These are phyloP conservation scores for Sporothrix schenckii DNA, from an alignment of 2,329 filamentous ascomycete genomes.

Conservation along the genomic window DNA sequence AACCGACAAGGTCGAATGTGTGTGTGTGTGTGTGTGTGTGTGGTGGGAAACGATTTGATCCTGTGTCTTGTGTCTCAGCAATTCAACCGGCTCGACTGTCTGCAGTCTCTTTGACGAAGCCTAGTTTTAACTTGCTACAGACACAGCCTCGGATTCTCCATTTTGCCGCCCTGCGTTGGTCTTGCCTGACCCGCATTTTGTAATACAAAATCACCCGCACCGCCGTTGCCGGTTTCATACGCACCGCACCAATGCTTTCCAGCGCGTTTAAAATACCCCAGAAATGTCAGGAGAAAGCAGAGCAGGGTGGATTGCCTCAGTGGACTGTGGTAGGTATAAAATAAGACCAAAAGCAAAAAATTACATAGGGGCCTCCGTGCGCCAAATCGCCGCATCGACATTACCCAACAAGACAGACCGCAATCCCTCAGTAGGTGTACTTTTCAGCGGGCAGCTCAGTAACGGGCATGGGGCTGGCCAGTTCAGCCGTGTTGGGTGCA, in stretches of 20 bases:
- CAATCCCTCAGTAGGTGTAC: conserved; percentile 21
- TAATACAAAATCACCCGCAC: neutral
- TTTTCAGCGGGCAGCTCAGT: conserved; percentile 30
- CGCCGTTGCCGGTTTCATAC: neutral
- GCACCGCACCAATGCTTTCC: neutral
- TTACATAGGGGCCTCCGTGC: neutral
- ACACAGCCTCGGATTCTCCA: neutral
- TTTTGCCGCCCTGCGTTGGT: neutral
- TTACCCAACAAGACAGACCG: no score
- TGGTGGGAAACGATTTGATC: no score
- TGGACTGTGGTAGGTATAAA: neutral
- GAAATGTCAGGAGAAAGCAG: neutral
- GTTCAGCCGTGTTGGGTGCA: conserved; percentile 17
- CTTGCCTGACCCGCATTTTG: neutral
- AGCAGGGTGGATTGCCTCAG: neutral
- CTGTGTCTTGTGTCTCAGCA: no score
- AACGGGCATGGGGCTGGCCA: conserved; percentile 9
- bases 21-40: no score
- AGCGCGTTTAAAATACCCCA: neutral
- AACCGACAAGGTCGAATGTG: neutral
- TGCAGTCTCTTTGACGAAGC: no score
- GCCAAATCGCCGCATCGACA: no score
- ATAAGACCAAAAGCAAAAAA: neutral
- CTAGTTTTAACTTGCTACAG: neutral
- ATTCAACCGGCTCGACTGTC: neutral